phyloP scores from a whole-genome alignment of 805 yeast species.

The Candida xiaguanensis region DNA sequence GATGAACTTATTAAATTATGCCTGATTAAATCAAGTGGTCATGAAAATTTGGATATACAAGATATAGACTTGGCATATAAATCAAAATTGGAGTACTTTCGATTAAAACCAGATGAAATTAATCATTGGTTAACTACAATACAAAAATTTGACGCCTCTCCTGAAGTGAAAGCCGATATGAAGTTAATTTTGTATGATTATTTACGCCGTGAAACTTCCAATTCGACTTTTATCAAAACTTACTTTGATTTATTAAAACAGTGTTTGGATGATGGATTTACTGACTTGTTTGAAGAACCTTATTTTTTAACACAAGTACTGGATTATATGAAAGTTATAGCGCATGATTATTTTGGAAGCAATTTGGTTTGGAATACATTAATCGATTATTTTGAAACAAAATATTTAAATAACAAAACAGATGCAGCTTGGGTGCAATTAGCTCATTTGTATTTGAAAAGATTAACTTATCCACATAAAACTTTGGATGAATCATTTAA shows the following conservation, averaged over 20 bases:
- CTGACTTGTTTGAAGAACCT: slow-evolving; percentile 7
- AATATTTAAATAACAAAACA: slow-evolving; percentile 9
- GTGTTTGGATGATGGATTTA: neutral
- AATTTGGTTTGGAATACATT: slow-evolving; percentile 19
- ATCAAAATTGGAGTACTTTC: slow-evolving; percentile 11
- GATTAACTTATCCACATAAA: slow-evolving; percentile 40
- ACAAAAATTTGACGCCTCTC: neutral
- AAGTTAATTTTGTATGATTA: no score
- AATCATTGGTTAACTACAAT: slow-evolving; percentile 18
- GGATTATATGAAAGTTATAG: slow-evolving; percentile 19
- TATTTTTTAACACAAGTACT: slow-evolving; percentile 10
- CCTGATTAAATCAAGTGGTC: slow-evolving; percentile 4
- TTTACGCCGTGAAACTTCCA: slow-evolving; percentile 18
- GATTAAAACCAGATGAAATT: slow-evolving; percentile 10
- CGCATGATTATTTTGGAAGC: slow-evolving; percentile 22
- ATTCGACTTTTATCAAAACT: slow-evolving; percentile 17
- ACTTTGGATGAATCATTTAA: slow-evolving; percentile 37
- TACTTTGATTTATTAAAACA: slow-evolving; percentile 15
- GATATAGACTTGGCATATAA: slow-evolving; percentile 11
- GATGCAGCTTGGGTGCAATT: slow-evolving; percentile 16
- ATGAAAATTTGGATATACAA: neutral
- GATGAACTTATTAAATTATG: slow-evolving; percentile 14
- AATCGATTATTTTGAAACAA: slow-evolving; percentile 5
- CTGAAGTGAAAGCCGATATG: no score
- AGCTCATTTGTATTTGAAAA: slow-evolving; percentile 18